A percentile compares a stretch with the other conserved stretches of the same genome.
Evolutionary conservation across 2,329 filamentous ascomycete species (phyloP).

Genomic region (Nemania sp.): DNA sequence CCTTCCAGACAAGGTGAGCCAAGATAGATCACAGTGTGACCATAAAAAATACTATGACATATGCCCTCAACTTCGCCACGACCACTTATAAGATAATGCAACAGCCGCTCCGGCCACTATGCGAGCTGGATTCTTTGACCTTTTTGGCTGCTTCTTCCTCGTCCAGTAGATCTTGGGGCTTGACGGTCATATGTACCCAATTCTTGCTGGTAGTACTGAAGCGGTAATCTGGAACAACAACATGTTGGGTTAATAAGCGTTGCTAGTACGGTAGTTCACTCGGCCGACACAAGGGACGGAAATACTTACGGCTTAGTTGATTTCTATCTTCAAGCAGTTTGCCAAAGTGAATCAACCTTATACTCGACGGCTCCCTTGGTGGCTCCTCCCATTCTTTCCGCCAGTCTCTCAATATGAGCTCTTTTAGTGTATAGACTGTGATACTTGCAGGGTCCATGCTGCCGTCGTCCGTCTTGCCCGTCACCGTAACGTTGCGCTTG

Average conservation of each 20-base stretch:
- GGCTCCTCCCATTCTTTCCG: slow-evolving; percentile 87
- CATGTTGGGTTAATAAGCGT: slow-evolving; percentile 6
- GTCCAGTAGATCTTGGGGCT: slow-evolving; percentile 73
- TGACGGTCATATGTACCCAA: slow-evolving; percentile 78
- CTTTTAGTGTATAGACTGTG: slow-evolving; percentile 91
- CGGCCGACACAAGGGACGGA: not conserved
- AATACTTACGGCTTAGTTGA: slow-evolving; percentile 73
- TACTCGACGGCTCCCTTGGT: slow-evolving; percentile 84
- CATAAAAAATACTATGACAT: slow-evolving; percentile 8
- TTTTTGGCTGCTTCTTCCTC: slow-evolving; percentile 69
- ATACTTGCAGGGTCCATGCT: slow-evolving; percentile 81
- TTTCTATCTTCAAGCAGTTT: slow-evolving; percentile 89
- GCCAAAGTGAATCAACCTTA: slow-evolving; percentile 89
- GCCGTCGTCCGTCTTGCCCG: slow-evolving; percentile 63
- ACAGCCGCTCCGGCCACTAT: slow-evolving; percentile 38
- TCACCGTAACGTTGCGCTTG: slow-evolving; percentile 78
- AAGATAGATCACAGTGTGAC: slow-evolving; percentile 1
- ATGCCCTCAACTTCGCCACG: not conserved
- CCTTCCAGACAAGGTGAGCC: slow-evolving; percentile 4
- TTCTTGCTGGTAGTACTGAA: slow-evolving; percentile 68
- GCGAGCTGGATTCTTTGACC: slow-evolving; percentile 50
- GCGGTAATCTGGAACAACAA: slow-evolving; percentile 59
- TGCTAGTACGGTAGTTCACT: not conserved
- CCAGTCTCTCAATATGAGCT: slow-evolving; percentile 93
- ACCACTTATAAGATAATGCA: slow-evolving; percentile 42